Evolutionary conservation across 2,329 filamentous ascomycete species (phyloP), one percentile per base, ranked within the genome.

Genomic region (Cytospora paraplurivora): DNA sequence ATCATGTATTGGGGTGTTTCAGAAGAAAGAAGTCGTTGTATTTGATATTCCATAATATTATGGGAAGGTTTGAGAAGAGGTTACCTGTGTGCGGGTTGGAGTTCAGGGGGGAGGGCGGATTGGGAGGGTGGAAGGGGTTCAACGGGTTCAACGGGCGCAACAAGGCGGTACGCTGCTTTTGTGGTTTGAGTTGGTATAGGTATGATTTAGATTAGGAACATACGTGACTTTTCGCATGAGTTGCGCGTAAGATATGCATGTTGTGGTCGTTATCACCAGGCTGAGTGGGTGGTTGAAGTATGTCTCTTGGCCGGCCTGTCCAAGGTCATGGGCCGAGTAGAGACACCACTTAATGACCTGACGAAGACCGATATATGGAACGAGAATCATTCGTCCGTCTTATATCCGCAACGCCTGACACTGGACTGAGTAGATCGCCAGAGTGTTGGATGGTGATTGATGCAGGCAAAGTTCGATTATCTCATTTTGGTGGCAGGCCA

Each of bases 191-290:
- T 27, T 12, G 44, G 44, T 21, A 12, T 47, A 47, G n/a, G 44
- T 47, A 33, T 52, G n/a, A 50, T 44, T 55, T 21, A 37, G 51
- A 49, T 17, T 49, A 50, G 51, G 47, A 41, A 66, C 41, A 63
- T 63, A 13, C 1, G 27, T 27, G 27, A 27, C 27, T 27, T 19
- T 47, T 58, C 57, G 35, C 56, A 33, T 13, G 4, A n/a, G 33
- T n/a, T 37, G 47, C 21, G 44, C n/a, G 27, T 27, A 27, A 3
- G 2, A 27, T 27, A 11, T 17, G 19, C 8, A 47, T 47, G 44
- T 47, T 21, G 27, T 21, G 44, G 44, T 4, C 33, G 44, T 50
- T 27, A 27, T 27, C 27, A 27, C 27, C 41, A 53, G 53, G 38
- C 7, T 35, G 54, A 6, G 33, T 15, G 10, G 12, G 17, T 27